Conservation (phyloP, 345 rosid genomes). For the Dovyalis caffra region DNA sequence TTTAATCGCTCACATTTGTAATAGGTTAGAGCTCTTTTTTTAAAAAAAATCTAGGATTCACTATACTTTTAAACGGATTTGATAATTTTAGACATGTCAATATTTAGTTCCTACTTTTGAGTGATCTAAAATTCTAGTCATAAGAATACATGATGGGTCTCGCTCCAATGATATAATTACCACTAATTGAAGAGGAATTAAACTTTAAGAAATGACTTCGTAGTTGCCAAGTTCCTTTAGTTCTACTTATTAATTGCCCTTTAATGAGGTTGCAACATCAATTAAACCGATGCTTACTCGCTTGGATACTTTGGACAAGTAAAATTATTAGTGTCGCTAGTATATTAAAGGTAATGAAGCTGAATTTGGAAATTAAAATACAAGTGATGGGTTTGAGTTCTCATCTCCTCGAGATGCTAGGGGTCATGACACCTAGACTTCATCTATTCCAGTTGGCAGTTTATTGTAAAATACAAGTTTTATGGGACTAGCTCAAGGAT, state of each 20-base stretch:
- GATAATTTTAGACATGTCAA: background rate
- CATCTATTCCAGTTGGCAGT: constrained; percentile 31
- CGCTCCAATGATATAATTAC: background rate
- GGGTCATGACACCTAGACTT: constrained; percentile 21
- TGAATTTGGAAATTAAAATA: constrained; percentile 15
- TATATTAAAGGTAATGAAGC: constrained; percentile 23
- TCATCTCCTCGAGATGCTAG: constrained; percentile 26
- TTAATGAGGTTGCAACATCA: background rate
- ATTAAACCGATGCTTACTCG: background rate
- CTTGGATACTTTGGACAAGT: constrained; percentile 20
- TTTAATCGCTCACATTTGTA: background rate
- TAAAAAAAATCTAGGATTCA: background rate
- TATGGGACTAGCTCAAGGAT: constrained; percentile 34
- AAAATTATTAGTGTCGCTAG: constrained; percentile 36
- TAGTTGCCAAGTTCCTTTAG: too few species aligned
- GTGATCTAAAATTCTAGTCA: background rate
- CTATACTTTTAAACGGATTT: background rate
- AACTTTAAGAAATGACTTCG: background rate
- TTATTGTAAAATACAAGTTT: constrained; percentile 29
- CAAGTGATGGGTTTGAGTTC: constrained; percentile 2
- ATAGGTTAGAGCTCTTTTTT: background rate
- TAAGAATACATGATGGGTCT: background rate
- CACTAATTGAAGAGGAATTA: background rate
- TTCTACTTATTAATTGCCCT: constrained; percentile 22
- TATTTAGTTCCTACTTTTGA: background rate